Evolutionary conservation across 768 basidiomycete species (phyloP).

Genomic region (Megacollybia marginata): DNA sequence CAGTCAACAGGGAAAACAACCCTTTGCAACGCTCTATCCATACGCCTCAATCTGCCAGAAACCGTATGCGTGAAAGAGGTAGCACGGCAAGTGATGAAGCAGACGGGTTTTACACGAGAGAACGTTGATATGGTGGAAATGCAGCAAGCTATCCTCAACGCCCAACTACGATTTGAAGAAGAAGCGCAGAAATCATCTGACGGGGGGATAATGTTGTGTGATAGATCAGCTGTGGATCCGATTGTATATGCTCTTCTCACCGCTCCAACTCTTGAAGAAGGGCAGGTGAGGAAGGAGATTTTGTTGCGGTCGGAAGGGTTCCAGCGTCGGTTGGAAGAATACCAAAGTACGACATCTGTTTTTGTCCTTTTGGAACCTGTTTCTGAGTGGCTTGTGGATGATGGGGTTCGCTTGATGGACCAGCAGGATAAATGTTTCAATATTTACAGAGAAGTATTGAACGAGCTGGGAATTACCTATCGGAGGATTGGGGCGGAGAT

Average conservation of each 20-base stretch:
- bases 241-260: slow-evolving; percentile 53
- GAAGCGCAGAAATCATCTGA: slow-evolving; percentile 9
- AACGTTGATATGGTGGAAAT: slow-evolving; percentile 46
- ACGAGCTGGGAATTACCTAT: slow-evolving; percentile 35
- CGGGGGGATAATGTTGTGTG: slow-evolving; percentile 39
- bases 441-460: slow-evolving; percentile 31
- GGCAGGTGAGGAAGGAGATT: slow-evolving; percentile 20
- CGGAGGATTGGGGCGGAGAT: slow-evolving; percentile 37
- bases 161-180: slow-evolving; percentile 42
- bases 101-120: slow-evolving; percentile 45
- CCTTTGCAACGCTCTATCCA: slow-evolving; percentile 44
- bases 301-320: slow-evolving; percentile 33
- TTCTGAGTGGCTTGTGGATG: slow-evolving; percentile 54
- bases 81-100: slow-evolving; percentile 49
- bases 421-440: slow-evolving; percentile 32
- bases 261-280: slow-evolving; percentile 29
- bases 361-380: slow-evolving; percentile 52
- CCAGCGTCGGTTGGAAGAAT: slow-evolving; percentile 31
- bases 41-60: slow-evolving; percentile 28
- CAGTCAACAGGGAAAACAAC: slow-evolving; percentile 66
- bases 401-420: slow-evolving; percentile 53
- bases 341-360: slow-evolving; percentile 28
- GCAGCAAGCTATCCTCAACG: slow-evolving; percentile 56
- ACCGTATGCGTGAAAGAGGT: slow-evolving; percentile 50
- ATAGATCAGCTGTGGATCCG: slow-evolving; percentile 60